Evolutionary conservation across 2,329 filamentous ascomycete species (phyloP), one percentile per base, ranked within the genome.

Genomic region (Cytospora chrysosperma): DNA sequence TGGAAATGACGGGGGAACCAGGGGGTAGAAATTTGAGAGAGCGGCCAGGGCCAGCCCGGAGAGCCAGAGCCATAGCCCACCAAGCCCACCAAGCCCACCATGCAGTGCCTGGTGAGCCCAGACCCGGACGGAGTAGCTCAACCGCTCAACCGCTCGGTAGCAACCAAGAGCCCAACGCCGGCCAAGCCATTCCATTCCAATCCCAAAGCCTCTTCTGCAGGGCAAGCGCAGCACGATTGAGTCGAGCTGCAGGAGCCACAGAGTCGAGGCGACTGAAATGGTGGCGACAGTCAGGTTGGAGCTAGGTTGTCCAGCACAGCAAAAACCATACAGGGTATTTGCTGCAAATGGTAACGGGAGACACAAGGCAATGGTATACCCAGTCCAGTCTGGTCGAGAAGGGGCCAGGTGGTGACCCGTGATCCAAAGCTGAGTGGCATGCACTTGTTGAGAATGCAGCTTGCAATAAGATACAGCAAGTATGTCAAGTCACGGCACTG

Each of bases 111-210:
- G 58, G 62, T 57, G 56, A 30, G 32, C 60, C 32, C 55, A 54
- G 63, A 51, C 50, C 55, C 56, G 63, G 40, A 58, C 55, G 61
- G 55, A 65, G 55, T 54, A 65, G 59, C 63, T 65, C 54, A 58
- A 65, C 63, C 59, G 54, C 59, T 32, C 54, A 51, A 55, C 47
- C 60, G 47, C 40, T 56, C 43, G 55, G 59, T 34, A 51, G 50
- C 59, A 56, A 54, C 59, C 55, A 59, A 65, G 9, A 40, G 62
- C 62, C 59, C 62, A 57, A 64, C 62, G 51, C 56, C 32, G 58
- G 50, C 40, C 51, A 49, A 51, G 40, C 59, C 59, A 61, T 55
- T 30, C 28, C 28, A 30, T 5, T 30, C 28, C 28, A 30, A 61
- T 61, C 59, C 51, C 51, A 49, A 47, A 24, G 59, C 52, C n/a